Conservation (phyloP, 129 eudicot genomes). For the Apium graveolens region DNA sequence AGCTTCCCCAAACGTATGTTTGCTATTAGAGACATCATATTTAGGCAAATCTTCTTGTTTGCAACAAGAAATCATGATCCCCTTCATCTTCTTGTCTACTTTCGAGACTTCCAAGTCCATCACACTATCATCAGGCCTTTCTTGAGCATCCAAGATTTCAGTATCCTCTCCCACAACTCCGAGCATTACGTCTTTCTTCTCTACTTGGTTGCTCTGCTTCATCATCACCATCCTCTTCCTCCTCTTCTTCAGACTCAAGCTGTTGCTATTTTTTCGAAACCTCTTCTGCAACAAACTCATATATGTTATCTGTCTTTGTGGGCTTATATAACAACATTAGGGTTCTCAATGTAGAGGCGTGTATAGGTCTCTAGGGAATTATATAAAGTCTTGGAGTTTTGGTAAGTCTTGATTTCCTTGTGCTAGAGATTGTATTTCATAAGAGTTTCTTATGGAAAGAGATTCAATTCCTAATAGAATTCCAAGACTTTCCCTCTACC, state of each 20-base stretch:
- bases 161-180: background rate
- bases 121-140: background rate
- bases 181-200: background rate
- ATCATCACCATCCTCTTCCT: background rate
- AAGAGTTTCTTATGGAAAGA: background rate
- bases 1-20: background rate
- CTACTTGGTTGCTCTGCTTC: background rate
- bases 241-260: background rate
- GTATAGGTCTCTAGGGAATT: background rate
- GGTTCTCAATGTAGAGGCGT: background rate
- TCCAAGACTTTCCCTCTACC: background rate
- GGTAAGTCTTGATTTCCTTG: background rate
- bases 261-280: background rate
- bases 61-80: background rate
- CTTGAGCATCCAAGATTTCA: background rate
- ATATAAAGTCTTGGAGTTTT: background rate
- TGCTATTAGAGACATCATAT: background rate
- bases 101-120: background rate
- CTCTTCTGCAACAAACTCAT: background rate
- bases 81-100: slow-evolving; percentile 3
- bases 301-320: background rate
- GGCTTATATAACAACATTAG: background rate
- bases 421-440: background rate
- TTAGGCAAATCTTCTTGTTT: background rate
- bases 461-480: background rate